Conservation (phyloP, 2,329 filamentous ascomycete genomes). For the Xylariaceae sp. region DNA sequence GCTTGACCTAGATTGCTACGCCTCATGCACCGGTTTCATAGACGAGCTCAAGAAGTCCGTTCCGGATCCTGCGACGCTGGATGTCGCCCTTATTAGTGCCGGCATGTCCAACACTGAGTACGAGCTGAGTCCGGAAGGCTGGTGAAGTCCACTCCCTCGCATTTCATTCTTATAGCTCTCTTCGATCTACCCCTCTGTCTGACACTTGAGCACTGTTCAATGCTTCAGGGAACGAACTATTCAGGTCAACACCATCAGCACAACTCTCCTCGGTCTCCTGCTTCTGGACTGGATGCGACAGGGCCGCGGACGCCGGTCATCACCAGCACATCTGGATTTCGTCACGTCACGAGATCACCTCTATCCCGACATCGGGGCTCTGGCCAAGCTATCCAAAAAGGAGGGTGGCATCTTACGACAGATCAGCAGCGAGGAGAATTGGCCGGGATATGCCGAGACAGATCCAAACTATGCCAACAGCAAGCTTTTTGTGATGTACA, state of each 20-base stretch:
- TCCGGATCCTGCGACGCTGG: not conserved
- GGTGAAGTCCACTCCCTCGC: not conserved
- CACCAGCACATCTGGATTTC: conserved; percentile 1
- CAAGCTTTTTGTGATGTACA: conserved; percentile 1
- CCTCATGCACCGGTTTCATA: not conserved
- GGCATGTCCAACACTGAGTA: not conserved
- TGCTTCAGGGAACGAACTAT: conserved; percentile 1
- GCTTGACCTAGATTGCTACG: conserved; percentile 1
- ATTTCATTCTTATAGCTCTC: not conserved
- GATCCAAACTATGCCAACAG: conserved; percentile 2
- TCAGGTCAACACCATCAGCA: conserved; percentile 1
- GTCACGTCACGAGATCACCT: conserved; percentile 3
- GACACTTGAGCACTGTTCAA: too few relatives aligned
- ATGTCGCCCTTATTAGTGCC: not conserved
- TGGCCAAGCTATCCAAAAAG: not conserved
- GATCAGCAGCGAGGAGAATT: not conserved
- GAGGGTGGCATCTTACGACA: too few relatives aligned
- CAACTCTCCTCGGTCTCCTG: not conserved
- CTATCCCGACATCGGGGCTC: not conserved
- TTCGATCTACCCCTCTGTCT: too few relatives aligned
- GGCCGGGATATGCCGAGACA: not conserved
- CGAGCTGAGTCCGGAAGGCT: conserved; percentile 3
- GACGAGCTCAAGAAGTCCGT: not conserved
- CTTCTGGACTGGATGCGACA: conserved; percentile 1
- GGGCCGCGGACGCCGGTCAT: not conserved